Conservation (phyloP, 805 yeast species). For the Debaryomyces castellii region DNA sequence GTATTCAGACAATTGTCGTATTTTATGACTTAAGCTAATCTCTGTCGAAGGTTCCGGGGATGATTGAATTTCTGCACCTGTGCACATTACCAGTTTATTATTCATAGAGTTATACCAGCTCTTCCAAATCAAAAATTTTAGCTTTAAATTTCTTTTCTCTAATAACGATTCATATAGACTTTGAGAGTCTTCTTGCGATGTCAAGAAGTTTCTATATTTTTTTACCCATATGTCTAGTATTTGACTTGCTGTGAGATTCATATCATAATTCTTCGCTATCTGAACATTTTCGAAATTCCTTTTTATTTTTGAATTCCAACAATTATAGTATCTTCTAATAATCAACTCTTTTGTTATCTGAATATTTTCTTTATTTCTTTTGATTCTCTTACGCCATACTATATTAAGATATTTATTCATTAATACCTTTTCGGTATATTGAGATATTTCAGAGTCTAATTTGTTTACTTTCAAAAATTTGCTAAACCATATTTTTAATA, state of each 20-base stretch:
- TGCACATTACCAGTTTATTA: neutral
- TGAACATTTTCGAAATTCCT: neutral
- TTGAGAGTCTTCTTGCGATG: neutral
- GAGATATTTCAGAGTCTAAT: slow-evolving; percentile 11
- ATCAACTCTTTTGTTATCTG: neutral
- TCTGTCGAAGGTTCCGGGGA: neutral
- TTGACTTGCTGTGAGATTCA: neutral
- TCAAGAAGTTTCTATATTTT: neutral
- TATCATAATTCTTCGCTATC: neutral
- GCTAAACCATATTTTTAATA: slow-evolving; percentile 11
- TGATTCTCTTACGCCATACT: slow-evolving; percentile 7
- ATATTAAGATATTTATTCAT: slow-evolving; percentile 8
- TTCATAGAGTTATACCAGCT: slow-evolving; percentile 8
- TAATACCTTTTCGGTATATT: slow-evolving; percentile 10
- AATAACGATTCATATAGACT: neutral
- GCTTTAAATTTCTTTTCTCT: neutral
- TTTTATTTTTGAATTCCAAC: neutral
- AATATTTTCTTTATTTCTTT: neutral
- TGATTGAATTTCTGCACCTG: no score
- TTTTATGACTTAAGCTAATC: slow-evolving; percentile 9
- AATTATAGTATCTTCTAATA: neutral
- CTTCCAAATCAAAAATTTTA: slow-evolving; percentile 5
- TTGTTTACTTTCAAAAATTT: slow-evolving; percentile 6
- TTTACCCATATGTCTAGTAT: neutral
- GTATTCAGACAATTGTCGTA: slow-evolving; percentile 9